Conservation (phyloP, 495 filamentous ascomycete genomes). For the Schizothecium vesticola region DNA sequence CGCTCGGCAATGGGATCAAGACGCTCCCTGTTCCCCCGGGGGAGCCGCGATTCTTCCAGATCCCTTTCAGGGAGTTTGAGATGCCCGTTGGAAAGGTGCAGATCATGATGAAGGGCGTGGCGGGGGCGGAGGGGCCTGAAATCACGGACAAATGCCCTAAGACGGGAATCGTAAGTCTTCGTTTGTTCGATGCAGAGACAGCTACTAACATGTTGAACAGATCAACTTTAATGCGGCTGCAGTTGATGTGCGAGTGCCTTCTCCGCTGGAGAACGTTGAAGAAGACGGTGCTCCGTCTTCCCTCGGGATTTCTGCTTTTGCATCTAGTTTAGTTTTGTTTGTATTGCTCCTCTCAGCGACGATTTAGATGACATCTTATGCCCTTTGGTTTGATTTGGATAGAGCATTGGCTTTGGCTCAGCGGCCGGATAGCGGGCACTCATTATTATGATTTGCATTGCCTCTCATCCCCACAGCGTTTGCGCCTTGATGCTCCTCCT, state of each 20-base stretch:
- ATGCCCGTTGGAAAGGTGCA: neutral
- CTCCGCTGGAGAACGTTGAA: neutral
- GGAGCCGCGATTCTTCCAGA: neutral
- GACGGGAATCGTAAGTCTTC: neutral
- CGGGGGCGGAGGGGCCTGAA: neutral
- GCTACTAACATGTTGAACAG: neutral
- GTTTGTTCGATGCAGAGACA: neutral
- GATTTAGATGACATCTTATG: neutral
- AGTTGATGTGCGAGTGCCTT: neutral
- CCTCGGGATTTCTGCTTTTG: neutral
- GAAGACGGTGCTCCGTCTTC: neutral
- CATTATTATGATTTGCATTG: neutral
- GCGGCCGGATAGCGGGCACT: neutral
- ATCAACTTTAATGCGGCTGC: conserved; percentile 1
- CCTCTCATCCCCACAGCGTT: neutral
- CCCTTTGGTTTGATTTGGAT: neutral
- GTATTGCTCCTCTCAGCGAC: neutral
- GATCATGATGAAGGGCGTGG: neutral
- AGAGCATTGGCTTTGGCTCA: neutral
- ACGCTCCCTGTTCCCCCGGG: neutral
- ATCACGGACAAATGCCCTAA: neutral
- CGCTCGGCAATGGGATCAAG: neutral
- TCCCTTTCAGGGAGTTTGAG: neutral
- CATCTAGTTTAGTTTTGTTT: neutral
- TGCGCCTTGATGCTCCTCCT: neutral